These are phyloP conservation scores for Tagetes patula DNA, from an alignment of 129 eudicot species.

Conservation along the genomic window DNA sequence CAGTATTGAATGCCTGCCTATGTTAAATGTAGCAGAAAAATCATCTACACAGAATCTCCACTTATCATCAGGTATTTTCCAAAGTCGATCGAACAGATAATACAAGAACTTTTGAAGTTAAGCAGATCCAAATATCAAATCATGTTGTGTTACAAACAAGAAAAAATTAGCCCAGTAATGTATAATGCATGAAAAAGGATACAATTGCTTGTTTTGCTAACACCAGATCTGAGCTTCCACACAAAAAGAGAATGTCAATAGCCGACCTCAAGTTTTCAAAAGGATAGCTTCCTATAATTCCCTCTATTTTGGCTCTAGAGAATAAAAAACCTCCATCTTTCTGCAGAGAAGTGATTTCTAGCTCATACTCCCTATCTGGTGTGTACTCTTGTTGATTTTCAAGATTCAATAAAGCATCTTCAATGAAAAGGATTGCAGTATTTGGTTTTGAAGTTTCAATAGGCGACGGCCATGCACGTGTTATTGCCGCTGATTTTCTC, in stretches of 20 bases:
- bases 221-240: slow-evolving; percentile 88
- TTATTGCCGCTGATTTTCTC: slow-evolving; percentile 67
- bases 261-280: slow-evolving; percentile 78
- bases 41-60: slow-evolving; percentile 85
- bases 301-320: slow-evolving; percentile 57
- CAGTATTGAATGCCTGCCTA: slow-evolving; percentile 76
- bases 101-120: slow-evolving; percentile 66
- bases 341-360: slow-evolving; percentile 57
- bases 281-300: slow-evolving; percentile 77
- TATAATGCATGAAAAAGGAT: slow-evolving; percentile 49
- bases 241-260: slow-evolving; percentile 76
- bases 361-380: slow-evolving; percentile 42
- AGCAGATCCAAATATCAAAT: slow-evolving; percentile 29
- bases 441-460: slow-evolving; percentile 37
- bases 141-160: neutral
- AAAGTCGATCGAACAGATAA: slow-evolving; percentile 85
- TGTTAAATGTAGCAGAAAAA: slow-evolving; percentile 77
- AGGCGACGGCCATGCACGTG: slow-evolving; percentile 90
- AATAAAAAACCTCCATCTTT: slow-evolving; percentile 55
- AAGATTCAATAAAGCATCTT: slow-evolving; percentile 85
- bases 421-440: slow-evolving; percentile 67
- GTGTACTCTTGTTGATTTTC: slow-evolving; percentile 54
- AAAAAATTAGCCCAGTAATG: neutral
- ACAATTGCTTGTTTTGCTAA: slow-evolving; percentile 95
- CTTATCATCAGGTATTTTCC: slow-evolving; percentile 69